phyloP scores from a whole-genome alignment of 106 monocot species.

The Allium sativum region DNA sequence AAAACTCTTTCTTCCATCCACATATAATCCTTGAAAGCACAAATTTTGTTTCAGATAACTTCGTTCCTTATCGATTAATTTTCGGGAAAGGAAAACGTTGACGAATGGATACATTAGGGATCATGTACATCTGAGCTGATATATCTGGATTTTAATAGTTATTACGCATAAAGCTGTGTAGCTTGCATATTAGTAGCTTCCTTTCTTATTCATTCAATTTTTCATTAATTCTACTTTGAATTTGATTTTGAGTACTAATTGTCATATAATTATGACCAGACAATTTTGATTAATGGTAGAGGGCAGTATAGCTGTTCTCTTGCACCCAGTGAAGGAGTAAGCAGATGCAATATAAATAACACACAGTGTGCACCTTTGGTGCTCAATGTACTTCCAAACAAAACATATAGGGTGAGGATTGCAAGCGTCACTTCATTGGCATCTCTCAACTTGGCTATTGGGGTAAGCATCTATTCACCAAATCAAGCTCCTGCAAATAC shows the following conservation, averaged over 20 bases:
- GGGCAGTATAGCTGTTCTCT: slow-evolving; percentile 68
- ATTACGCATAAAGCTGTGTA: not conserved
- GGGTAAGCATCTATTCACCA: slow-evolving; percentile 26
- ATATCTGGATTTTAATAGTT: not conserved
- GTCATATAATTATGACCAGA: not conserved
- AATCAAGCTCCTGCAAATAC: not conserved
- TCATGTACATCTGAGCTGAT: not conserved
- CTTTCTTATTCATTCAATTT: too few relatives aligned
- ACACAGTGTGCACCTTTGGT: slow-evolving; percentile 38
- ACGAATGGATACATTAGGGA: too few relatives aligned
- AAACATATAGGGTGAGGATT: slow-evolving; percentile 66
- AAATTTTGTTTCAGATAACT: too few relatives aligned
- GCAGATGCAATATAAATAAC: slow-evolving; percentile 21
- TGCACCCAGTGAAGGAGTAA: slow-evolving; percentile 15
- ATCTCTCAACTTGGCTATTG: slow-evolving; percentile 77
- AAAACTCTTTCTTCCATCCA: too few relatives aligned
- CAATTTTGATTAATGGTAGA: slow-evolving; percentile 69
- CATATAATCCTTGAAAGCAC: too few relatives aligned
- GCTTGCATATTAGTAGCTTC: too few relatives aligned
- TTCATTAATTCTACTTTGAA: not conserved
- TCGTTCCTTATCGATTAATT: too few relatives aligned
- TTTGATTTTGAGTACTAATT: not conserved
- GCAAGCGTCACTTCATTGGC: slow-evolving; percentile 66
- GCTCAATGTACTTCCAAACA: slow-evolving; percentile 52
- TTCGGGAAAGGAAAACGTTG: too few relatives aligned